Base-by-base conservation (phyloP, 768 basidiomycete genomes). In the Boletus reticulatus region DNA sequence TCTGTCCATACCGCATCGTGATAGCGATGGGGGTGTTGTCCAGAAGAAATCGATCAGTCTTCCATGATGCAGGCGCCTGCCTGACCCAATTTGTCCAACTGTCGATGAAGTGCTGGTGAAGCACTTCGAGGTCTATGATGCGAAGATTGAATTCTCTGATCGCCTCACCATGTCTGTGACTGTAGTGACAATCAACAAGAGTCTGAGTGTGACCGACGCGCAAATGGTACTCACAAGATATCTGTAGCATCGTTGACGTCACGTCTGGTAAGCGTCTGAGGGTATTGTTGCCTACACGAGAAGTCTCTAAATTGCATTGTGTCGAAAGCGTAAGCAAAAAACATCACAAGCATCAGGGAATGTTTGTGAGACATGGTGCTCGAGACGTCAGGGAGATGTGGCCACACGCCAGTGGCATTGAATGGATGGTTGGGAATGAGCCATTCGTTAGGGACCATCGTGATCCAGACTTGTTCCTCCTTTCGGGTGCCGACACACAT, bases 1-100 rank as follows among this genome's bases (percentile, higher is more conserved):
- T 59, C 12, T 59, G 58, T 0, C 58, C 58, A 6, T 59, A 59
- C 0, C 55, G 29, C 17, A 59, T 19, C 1, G 58, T 45, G 37
- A 59, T 12, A 1, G 50, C 50, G 9, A 59, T 20, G 1, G 50
- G 58, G 0, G 36, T n/a, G 43, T 59, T 56, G 9, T 52, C 22
- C 0, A 31, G 24, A 1, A 59, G 22, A 22, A 59, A 59, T 0
- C 17, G 12, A 10, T 59, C 55, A 0, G 4, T 1, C 11, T 56
- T 56, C 54, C 54, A 59, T 0, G 27, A 5, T 0, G 4, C 4
- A 13, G 58, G 58, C 0, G 54, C 58, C 2, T 27, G 1, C 1
- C 5, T 13, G 8, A 59, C 50, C 58, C 58, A 59, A 9, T 14
- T 16, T 1, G 20, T 22, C 56, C 56, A 57, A 4, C 0, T 0